Percentiles rank a stretch among this genome's conserved stretches.
Conservation (phyloP, 1,284 basidiomycete genomes). For the Boletus hoseneyae region DNA sequence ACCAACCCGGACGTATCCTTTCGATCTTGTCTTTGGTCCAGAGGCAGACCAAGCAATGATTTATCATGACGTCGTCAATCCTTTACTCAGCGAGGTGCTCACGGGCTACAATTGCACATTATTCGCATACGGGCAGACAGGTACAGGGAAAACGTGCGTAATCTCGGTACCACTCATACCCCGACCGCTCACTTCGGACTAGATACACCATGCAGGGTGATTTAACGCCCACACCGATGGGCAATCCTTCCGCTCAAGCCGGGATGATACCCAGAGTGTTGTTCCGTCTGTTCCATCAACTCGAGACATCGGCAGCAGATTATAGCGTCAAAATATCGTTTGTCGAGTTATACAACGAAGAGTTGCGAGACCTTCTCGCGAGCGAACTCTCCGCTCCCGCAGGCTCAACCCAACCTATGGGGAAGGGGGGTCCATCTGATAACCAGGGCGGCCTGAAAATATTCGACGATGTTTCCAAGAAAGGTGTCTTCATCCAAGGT, state of each 20-base stretch:
- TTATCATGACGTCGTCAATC: conserved; percentile 90
- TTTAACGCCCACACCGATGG: conserved; percentile 75
- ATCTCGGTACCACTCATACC: neutral
- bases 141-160: conserved; percentile 97
- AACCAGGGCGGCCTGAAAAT: conserved; percentile 72
- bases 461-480: conserved; percentile 87
- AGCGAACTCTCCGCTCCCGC: conserved; percentile 64
- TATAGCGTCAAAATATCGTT: conserved; percentile 94
- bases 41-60: conserved; percentile 96
- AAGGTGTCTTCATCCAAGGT: conserved; percentile 91
- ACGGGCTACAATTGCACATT: conserved; percentile 97
- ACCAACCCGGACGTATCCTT: conserved; percentile 82
- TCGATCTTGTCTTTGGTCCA: conserved; percentile 93
- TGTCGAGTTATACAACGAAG: conserved; percentile 99
- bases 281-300: conserved; percentile 87
- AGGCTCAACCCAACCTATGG: conserved; percentile 68
- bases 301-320: conserved; percentile 76
- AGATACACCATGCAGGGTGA: conserved; percentile 97
- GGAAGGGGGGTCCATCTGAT: conserved; percentile 45
- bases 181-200: conserved; percentile 12
- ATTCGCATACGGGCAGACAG: conserved; percentile 99
- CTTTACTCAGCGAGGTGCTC: conserved; percentile 91
- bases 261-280: conserved; percentile 98
- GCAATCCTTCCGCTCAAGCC: conserved; percentile 85
- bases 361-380: conserved; percentile 90